Evolutionary conservation across 176 grass and related monocot genomes (phyloP).

Genomic region (Olyra latifolia): DNA sequence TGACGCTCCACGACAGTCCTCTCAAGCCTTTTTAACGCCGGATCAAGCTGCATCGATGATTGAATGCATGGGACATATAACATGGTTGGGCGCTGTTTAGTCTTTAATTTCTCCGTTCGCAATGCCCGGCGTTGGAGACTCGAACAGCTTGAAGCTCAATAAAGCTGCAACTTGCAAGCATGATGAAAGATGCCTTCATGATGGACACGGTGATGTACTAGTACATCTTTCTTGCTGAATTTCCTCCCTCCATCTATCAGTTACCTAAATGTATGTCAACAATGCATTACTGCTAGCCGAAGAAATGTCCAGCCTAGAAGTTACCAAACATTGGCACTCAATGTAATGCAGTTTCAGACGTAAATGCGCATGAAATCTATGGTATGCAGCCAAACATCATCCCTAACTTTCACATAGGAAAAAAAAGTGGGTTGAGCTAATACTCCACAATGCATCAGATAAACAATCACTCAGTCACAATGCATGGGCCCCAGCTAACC

Average conservation of each 20-base stretch:
- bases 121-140: not conserved
- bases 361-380: constrained; percentile 6
- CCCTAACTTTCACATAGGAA: not conserved
- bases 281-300: not conserved
- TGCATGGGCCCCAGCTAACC: constrained; percentile 9
- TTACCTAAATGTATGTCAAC: not conserved
- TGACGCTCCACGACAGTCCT: constrained; percentile 13
- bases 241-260: not conserved
- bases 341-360: constrained; percentile 14
- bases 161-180: not conserved
- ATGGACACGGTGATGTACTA: not conserved
- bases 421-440: not conserved
- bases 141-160: not conserved
- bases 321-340: not conserved
- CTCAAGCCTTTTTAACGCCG: constrained; percentile 17
- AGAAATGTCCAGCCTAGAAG: not conserved
- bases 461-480: not conserved
- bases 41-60: constrained; percentile 19
- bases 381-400: not conserved
- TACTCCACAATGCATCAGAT: not conserved
- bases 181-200: not conserved
- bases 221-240: not conserved
- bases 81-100: constrained; percentile 11
- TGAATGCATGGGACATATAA: constrained; percentile 23
- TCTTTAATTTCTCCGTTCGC: not conserved